Percentiles rank a stretch among this genome's conserved stretches.
These are phyloP conservation scores for Polytrichum commune DNA, from an alignment of 225 moss, liverwort and hornwort genomes.

Conservation along the genomic window DNA sequence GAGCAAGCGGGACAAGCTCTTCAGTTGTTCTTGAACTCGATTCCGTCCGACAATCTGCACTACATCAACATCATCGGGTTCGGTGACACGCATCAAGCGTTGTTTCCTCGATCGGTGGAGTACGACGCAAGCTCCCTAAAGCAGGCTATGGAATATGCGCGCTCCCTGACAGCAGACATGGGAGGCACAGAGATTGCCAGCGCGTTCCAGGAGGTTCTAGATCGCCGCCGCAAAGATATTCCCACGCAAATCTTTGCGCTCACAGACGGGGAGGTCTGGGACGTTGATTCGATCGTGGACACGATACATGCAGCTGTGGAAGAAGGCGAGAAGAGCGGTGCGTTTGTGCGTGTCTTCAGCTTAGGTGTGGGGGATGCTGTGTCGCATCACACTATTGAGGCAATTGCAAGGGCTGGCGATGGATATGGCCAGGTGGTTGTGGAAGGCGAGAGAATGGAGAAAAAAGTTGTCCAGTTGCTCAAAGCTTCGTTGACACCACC, in stretches of 20 bases:
- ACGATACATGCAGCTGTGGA: constrained; percentile 20
- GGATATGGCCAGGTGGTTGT: constrained; percentile 52
- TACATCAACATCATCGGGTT: constrained; percentile 67
- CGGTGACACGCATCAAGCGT: constrained; percentile 17
- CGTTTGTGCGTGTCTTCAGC: constrained; percentile 45
- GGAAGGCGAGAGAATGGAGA: constrained; percentile 48
- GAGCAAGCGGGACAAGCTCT: constrained; percentile 34
- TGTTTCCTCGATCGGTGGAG: constrained; percentile 39
- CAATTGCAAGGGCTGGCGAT: constrained; percentile 44
- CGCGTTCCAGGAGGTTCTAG: constrained; percentile 33
- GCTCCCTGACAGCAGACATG: constrained; percentile 32
- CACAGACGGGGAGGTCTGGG: constrained; percentile 60
- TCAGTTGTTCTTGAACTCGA: constrained; percentile 44
- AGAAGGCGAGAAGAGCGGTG: constrained; percentile 12
- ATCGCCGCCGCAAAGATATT: constrained; percentile 38
- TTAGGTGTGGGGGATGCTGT: constrained; percentile 44
- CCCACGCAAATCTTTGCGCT: constrained; percentile 45
- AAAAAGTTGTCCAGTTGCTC: constrained; percentile 60
- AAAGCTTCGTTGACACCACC: constrained; percentile 41
- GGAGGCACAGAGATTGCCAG: constrained; percentile 53
- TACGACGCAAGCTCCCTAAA: constrained; percentile 35
- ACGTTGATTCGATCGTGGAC: constrained; percentile 19
- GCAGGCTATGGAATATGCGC: constrained; percentile 20
- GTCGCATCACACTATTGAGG: constrained; percentile 52
- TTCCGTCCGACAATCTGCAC: constrained; percentile 48